Conservation (phyloP, 768 basidiomycete species). For the Podaxis sp. region DNA sequence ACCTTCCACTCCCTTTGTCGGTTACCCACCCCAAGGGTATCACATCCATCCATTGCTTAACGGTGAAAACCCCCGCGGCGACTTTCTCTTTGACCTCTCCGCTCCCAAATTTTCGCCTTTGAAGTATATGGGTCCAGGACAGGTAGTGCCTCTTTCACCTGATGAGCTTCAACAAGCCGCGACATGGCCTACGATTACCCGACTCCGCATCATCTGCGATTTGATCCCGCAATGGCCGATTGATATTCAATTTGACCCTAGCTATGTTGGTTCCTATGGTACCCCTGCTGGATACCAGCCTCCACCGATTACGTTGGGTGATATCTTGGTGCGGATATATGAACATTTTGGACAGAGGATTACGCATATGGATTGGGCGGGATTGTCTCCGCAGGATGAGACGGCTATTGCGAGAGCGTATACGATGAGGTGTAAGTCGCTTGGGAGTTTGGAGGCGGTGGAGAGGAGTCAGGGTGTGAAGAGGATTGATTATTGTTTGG, state of each 20-base stretch:
- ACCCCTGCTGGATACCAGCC: slow-evolving; percentile 16
- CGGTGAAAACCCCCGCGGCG: slow-evolving; percentile 38
- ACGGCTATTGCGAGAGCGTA: slow-evolving; percentile 32
- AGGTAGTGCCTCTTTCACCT: slow-evolving; percentile 30
- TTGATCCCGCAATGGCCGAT: slow-evolving; percentile 58
- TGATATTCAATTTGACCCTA: slow-evolving; percentile 37
- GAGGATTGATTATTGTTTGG: slow-evolving; percentile 54
- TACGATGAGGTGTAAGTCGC: slow-evolving; percentile 29
- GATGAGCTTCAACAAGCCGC: slow-evolving; percentile 50
- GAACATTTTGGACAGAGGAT: slow-evolving; percentile 40
- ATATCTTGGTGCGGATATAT: slow-evolving; percentile 51
- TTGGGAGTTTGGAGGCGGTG: slow-evolving; percentile 24
- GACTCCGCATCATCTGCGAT: slow-evolving; percentile 56
- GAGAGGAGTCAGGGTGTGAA: slow-evolving; percentile 50
- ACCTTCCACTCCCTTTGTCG: not conserved
- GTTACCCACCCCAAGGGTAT: slow-evolving; percentile 16
- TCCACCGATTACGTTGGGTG: slow-evolving; percentile 52
- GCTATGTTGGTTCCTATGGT: not conserved
- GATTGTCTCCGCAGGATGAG: slow-evolving; percentile 25
- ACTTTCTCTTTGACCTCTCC: slow-evolving; percentile 56
- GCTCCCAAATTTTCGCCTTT: slow-evolving; percentile 41
- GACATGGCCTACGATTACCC: slow-evolving; percentile 49
- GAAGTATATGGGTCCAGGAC: slow-evolving; percentile 31
- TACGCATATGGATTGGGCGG: slow-evolving; percentile 34
- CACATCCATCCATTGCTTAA: slow-evolving; percentile 49